These are phyloP conservation scores for Oidium heveae DNA, from an alignment of 2,329 filamentous ascomycete genomes.

Conservation along the genomic window DNA sequence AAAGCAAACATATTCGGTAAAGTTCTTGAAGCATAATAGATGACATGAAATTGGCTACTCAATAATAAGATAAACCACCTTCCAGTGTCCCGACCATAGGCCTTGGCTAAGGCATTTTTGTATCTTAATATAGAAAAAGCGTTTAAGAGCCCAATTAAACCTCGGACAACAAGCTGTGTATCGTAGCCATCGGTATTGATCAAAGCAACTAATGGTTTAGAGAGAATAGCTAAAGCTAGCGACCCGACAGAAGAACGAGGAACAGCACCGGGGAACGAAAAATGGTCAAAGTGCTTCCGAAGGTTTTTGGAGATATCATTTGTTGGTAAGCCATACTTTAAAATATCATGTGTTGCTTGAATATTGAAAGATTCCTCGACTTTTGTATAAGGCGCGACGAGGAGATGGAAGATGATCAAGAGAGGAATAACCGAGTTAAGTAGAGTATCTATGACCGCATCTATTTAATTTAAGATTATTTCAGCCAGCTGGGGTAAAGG, in stretches of 20 bases:
- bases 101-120: slow-evolving; percentile 31
- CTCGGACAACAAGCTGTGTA: slow-evolving; percentile 41
- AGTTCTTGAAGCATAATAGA: slow-evolving; percentile 79
- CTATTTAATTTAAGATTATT: not conserved
- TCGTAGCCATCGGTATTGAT: slow-evolving; percentile 18
- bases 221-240: slow-evolving; percentile 46
- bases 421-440: slow-evolving; percentile 33
- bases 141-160: slow-evolving; percentile 56
- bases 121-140: slow-evolving; percentile 41
- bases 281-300: slow-evolving; percentile 56
- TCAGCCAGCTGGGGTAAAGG: no score
- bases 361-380: slow-evolving; percentile 98
- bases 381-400: slow-evolving; percentile 70
- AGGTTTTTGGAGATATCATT: slow-evolving; percentile 27
- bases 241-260: slow-evolving; percentile 77
- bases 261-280: slow-evolving; percentile 72
- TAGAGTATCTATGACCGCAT: slow-evolving; percentile 17
- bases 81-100: slow-evolving; percentile 42
- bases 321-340: slow-evolving; percentile 52
- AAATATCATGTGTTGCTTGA: slow-evolving; percentile 75
- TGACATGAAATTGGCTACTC: slow-evolving; percentile 68
- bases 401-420: slow-evolving; percentile 41
- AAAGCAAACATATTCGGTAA: slow-evolving; percentile 96
- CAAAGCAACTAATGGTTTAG: slow-evolving; percentile 36
- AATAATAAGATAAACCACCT: slow-evolving; percentile 64